These are phyloP conservation scores for Quercus phellos DNA, from an alignment of 331 rosid genomes.

Conservation along the genomic window DNA sequence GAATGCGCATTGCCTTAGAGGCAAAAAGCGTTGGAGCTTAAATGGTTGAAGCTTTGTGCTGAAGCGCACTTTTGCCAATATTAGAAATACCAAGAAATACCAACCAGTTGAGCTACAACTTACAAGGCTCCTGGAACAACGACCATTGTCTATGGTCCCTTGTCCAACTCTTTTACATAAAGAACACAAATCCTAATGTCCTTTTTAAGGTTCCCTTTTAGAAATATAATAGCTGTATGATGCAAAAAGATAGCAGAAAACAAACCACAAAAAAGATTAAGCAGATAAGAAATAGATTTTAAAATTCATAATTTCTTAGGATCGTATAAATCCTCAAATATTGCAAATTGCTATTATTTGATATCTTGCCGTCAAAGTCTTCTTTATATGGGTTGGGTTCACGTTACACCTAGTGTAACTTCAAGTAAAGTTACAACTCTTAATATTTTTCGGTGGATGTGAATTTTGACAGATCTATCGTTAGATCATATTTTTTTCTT, in stretches of 20 bases:
- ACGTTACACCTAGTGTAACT: accelerated
- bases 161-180: neutral
- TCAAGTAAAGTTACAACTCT: too few species aligned
- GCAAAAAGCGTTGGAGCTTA: too few species aligned
- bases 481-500: too few species aligned
- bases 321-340: neutral
- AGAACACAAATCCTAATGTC: neutral
- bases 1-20: too few species aligned
- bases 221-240: neutral
- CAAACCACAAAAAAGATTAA: neutral
- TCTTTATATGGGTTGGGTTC: too few species aligned
- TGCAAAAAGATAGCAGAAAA: neutral
- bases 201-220: neutral
- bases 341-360: neutral
- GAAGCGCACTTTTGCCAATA: too few species aligned
- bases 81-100: too few species aligned
- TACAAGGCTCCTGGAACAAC: too few species aligned
- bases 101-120: too few species aligned
- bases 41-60: too few species aligned
- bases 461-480: too few species aligned
- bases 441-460: too few species aligned
- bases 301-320: neutral
- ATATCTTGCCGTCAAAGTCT: accelerated
- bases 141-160: neutral
- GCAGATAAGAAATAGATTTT: neutral